Evolutionary conservation across 2,329 filamentous ascomycete genomes (phyloP), one percentile per base, ranked within the genome.

Genomic region (Colletotrichum sp.): DNA sequence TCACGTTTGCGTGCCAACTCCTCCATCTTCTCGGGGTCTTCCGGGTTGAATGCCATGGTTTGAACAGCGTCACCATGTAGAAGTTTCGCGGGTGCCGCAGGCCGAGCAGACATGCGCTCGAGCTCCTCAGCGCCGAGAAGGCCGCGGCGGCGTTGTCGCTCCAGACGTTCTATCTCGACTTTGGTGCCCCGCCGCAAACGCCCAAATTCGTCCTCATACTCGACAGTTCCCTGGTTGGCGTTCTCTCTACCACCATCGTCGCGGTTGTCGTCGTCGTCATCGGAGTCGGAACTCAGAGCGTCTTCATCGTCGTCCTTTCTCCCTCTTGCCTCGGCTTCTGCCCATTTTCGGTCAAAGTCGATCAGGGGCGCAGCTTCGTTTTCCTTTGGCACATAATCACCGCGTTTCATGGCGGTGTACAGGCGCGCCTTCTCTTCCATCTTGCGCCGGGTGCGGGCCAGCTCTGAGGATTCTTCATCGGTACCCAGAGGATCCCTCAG

Each of bases 341-440:
- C 95, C 96, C 97, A 98, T 86, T 98, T 99, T 76, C 94, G 90
- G 84, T 98, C 97, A 84, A 99, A 99, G 85, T 99, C 96, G 4
- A 99, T 94, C 30, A 98, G 90, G 28, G 91, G 89, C 79, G 92
- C 91, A 56, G 91, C 87, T 79, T 91, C 87, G 81, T 93, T 90
- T 78, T 94, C 90, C 71, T 90, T 89, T 18, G 90, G 88, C n/a
- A 95, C 87, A 83, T 95, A 93, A 81, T 98, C 93, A n/a, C 96
- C 96, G 38, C 94, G 90, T 84, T 98, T 98, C 92, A 99, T 93
- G 48, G 95, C 94, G 8, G 94, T 93, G 84, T 99, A 99, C 3
- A 97, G 86, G 6, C 94, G 91, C 5, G 95, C 95, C 84, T 99
- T 99, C 85, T 96, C 94, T 81, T 97, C 93, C 93, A 99, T 95